A percentile compares a stretch with the other conserved stretches of the same genome.
These are phyloP conservation scores for Monilinia fructicola DNA, from an alignment of 2,329 filamentous ascomycete species.

Conservation along the genomic window DNA sequence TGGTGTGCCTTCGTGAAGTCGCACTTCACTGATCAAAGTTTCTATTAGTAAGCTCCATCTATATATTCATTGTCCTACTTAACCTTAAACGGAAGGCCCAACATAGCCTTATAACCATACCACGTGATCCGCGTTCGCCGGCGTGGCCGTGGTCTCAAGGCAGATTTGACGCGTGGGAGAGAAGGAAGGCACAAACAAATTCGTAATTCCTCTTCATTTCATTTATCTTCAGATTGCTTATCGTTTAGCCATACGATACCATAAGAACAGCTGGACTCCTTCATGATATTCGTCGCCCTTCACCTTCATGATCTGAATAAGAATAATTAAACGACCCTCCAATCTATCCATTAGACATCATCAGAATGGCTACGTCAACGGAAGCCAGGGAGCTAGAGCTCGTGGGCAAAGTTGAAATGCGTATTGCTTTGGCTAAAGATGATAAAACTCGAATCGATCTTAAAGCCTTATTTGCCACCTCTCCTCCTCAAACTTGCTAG, in stretches of 20 bases:
- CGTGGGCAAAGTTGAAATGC: slow-evolving; percentile 80
- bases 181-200: slow-evolving; percentile 15
- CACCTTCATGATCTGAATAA: neutral
- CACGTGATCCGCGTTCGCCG: neutral
- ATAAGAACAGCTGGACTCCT: neutral
- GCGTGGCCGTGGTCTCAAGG: slow-evolving; percentile 13
- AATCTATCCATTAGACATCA: neutral
- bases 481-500: slow-evolving; percentile 85
- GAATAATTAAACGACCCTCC: neutral
- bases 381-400: slow-evolving; percentile 65
- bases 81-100: neutral
- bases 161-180: slow-evolving; percentile 18
- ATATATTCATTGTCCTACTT: too few species aligned
- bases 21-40: too few species aligned
- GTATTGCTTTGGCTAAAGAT: slow-evolving; percentile 72
- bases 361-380: slow-evolving; percentile 28
- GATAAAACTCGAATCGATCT: slow-evolving; percentile 75
- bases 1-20: too few species aligned
- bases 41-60: too few species aligned
- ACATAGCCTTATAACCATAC: neutral
- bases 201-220: slow-evolving; percentile 14
- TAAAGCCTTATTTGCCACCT: slow-evolving; percentile 77
- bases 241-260: neutral
- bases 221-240: neutral
- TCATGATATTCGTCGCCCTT: neutral